A percentile compares a stretch with the other conserved stretches of the same genome.
phyloP scores from a whole-genome alignment of 2,329 filamentous ascomycete genomes.

The Xylariaceae sp. region DNA sequence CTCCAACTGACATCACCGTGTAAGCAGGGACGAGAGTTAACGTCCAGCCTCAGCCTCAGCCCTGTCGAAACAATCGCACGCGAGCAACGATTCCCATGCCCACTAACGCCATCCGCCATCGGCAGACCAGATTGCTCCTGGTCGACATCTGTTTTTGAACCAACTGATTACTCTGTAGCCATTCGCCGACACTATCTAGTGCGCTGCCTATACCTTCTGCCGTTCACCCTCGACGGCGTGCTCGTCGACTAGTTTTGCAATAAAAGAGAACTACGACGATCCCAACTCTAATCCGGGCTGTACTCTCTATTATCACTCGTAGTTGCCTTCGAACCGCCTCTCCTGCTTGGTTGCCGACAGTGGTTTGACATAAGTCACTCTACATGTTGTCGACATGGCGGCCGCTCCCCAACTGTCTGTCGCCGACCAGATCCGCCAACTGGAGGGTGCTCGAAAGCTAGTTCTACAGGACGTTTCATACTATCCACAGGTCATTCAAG shows the following conservation, averaged over 20 bases:
- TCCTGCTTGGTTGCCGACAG: constrained; percentile 9
- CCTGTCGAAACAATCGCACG: not conserved
- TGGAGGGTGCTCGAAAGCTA: constrained; percentile 84
- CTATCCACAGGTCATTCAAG: constrained; percentile 87
- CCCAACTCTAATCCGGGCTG: not conserved
- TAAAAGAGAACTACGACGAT: not conserved
- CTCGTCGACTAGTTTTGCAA: not conserved
- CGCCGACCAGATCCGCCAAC: constrained; percentile 76
- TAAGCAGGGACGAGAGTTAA: constrained; percentile 12
- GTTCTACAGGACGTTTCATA: constrained; percentile 82
- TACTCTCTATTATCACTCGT: constrained; percentile 10
- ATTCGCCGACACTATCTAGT: not conserved
- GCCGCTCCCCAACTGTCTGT: constrained; percentile 47
- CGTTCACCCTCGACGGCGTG: not conserved
- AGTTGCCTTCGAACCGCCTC: constrained; percentile 5
- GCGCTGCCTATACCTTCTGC: not conserved
- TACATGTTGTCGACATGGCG: constrained; percentile 44
- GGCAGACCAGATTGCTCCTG: not conserved
- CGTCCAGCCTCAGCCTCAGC: not conserved
- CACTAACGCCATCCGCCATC: not conserved
- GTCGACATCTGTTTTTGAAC: constrained; percentile 1
- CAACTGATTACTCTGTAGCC: not conserved
- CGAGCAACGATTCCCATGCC: not conserved
- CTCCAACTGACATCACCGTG: constrained; percentile 23
- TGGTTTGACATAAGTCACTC: constrained; percentile 6